Evolutionary conservation across 1,284 basidiomycete species (phyloP).

Genomic region (Pyrrhoderma noxium): DNA sequence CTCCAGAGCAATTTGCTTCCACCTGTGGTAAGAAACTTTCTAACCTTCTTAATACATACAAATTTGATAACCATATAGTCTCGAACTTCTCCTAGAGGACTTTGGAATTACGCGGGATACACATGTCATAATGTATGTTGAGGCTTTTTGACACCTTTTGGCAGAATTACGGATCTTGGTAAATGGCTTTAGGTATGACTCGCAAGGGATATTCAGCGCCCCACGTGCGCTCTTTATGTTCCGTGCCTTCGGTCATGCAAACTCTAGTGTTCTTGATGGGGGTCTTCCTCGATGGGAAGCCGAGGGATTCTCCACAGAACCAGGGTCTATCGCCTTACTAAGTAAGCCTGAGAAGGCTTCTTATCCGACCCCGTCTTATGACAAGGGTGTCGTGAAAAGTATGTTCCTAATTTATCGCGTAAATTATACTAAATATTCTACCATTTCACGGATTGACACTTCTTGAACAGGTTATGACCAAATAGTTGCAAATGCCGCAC

Average conservation of each 20-base stretch:
- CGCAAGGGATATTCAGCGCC: constrained; percentile 81
- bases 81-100: not conserved
- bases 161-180: constrained; percentile 1
- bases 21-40: constrained; percentile 59
- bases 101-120: constrained; percentile 64
- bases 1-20: constrained; percentile 61
- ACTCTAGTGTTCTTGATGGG: constrained; percentile 83
- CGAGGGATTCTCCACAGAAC: constrained; percentile 59
- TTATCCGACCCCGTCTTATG: constrained; percentile 51
- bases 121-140: constrained; percentile 72
- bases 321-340: constrained; percentile 29
- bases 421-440: not conserved
- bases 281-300: constrained; percentile 81
- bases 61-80: too few species aligned
- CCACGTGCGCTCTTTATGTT: constrained; percentile 92
- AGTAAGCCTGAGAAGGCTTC: constrained; percentile 24
- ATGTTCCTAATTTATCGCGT: constrained; percentile 42
- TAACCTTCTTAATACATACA: too few species aligned
- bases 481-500: constrained; percentile 65
- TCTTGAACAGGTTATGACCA: constrained; percentile 66
- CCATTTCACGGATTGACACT: not conserved
- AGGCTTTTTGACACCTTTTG: constrained; percentile 3
- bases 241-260: constrained; percentile 79
- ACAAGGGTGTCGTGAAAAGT: constrained; percentile 55
- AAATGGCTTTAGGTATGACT: constrained; percentile 62